Conservation (phyloP, 2,329 filamentous ascomycete species). For the Nemania sp. region DNA sequence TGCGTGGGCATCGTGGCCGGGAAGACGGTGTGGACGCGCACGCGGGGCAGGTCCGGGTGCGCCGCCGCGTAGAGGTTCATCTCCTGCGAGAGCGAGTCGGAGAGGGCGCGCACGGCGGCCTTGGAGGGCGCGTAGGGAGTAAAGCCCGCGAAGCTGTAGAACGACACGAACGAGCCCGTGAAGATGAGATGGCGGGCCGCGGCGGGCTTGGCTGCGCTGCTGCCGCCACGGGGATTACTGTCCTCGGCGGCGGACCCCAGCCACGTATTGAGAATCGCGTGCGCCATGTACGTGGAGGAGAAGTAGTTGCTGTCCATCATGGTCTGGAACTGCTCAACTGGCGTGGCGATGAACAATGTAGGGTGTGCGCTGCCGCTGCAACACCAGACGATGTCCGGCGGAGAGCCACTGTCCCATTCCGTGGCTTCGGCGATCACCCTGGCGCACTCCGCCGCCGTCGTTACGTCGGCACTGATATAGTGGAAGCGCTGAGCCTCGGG, state of each 20-base stretch:
- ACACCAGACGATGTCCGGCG: constrained; percentile 68
- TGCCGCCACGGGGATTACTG: background rate
- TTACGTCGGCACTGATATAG: constrained; percentile 68
- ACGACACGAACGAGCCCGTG: constrained; percentile 65
- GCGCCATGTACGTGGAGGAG: constrained; percentile 46
- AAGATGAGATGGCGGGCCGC: constrained; percentile 65
- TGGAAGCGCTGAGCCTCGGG: constrained; percentile 63
- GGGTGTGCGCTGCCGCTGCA: constrained; percentile 66
- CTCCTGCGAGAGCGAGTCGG: constrained; percentile 68
- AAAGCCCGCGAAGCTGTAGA: constrained; percentile 68
- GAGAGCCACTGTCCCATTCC: constrained; percentile 60
- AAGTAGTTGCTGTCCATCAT: constrained; percentile 49
- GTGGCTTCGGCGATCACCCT: constrained; percentile 62
- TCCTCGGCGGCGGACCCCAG: constrained; percentile 17
- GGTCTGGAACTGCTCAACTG: constrained; percentile 40
- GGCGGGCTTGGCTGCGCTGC: background rate
- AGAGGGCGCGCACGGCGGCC: constrained; percentile 66
- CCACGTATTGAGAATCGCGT: constrained; percentile 42
- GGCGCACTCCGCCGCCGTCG: constrained; percentile 57
- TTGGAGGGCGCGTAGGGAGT: constrained; percentile 68
- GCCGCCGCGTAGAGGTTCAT: constrained; percentile 43
- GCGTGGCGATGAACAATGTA: constrained; percentile 44
- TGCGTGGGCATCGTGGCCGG: constrained; percentile 69
- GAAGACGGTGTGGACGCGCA: constrained; percentile 68
- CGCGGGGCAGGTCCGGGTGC: constrained; percentile 31